Conservation (phyloP, 2,329 filamentous ascomycete species). For the Seiridium unicorne region DNA sequence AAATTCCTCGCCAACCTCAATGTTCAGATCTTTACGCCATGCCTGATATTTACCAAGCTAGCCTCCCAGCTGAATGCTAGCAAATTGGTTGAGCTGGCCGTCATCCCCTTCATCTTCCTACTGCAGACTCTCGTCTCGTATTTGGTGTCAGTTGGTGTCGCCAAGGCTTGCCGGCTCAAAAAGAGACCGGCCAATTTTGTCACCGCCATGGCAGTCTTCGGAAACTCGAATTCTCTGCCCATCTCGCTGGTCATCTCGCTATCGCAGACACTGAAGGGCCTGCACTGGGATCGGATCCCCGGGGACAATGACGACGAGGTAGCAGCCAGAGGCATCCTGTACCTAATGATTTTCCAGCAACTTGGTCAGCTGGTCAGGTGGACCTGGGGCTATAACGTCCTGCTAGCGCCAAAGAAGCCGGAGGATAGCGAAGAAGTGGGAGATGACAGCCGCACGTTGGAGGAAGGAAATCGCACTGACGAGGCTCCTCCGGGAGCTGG, state of each 20-base stretch:
- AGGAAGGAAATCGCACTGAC: slow-evolving; percentile 60
- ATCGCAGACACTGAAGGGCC: slow-evolving; percentile 83
- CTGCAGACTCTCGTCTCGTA: slow-evolving; percentile 88
- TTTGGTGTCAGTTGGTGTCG: slow-evolving; percentile 67
- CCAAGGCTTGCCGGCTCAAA: slow-evolving; percentile 75
- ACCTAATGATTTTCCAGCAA: slow-evolving; percentile 96
- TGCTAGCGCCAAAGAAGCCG: slow-evolving; percentile 80
- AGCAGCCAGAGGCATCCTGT: slow-evolving; percentile 87
- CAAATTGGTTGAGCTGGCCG: slow-evolving; percentile 83
- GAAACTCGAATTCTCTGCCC: slow-evolving; percentile 95
- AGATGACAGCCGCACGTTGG: slow-evolving; percentile 35
- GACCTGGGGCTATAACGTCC: slow-evolving; percentile 97
- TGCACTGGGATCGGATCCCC: slow-evolving; percentile 90
- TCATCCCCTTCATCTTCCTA: slow-evolving; percentile 93
- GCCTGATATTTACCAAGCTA: slow-evolving; percentile 95
- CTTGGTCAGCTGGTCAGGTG: slow-evolving; percentile 91
- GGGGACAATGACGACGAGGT: slow-evolving; percentile 96
- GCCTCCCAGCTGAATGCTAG: slow-evolving; percentile 91
- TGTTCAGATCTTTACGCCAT: slow-evolving; percentile 93
- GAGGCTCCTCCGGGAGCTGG: slow-evolving; percentile 32
- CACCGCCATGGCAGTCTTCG: slow-evolving; percentile 94
- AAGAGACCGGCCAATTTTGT: slow-evolving; percentile 91
- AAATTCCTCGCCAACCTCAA: slow-evolving; percentile 97
- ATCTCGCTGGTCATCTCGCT: slow-evolving; percentile 95
- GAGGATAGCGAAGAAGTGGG: slow-evolving; percentile 61